phyloP scores from a whole-genome alignment of 2,329 filamentous ascomycete species.

The Blastomyces percursus region DNA sequence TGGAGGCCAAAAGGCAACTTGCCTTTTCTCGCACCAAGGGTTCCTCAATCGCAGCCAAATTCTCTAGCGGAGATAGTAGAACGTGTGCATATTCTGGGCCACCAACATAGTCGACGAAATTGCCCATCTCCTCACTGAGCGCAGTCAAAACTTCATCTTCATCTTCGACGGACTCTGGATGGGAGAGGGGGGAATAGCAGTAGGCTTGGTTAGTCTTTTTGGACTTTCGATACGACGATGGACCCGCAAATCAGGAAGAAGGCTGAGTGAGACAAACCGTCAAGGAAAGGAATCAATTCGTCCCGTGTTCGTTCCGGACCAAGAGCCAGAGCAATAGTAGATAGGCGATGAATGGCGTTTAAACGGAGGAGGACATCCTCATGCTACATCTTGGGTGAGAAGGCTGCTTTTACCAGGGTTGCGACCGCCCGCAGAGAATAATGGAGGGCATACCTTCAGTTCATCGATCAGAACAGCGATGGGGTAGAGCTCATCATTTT shows the following conservation, averaged over 20 bases:
- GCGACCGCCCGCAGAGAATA: not conserved
- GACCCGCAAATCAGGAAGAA: slow-evolving; percentile 3
- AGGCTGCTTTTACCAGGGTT: not conserved
- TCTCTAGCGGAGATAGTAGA: slow-evolving; percentile 91
- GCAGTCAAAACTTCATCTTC: slow-evolving; percentile 97
- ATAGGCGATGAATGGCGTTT: slow-evolving; percentile 96
- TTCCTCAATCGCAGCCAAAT: slow-evolving; percentile 96
- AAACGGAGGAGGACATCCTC: slow-evolving; percentile 96
- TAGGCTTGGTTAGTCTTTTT: not conserved
- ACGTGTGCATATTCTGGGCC: slow-evolving; percentile 90
- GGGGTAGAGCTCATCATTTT: slow-evolving; percentile 98
- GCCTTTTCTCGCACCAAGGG: slow-evolving; percentile 97
- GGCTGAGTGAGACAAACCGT: slow-evolving; percentile 55
- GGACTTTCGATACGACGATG: not conserved
- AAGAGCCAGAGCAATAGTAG: slow-evolving; percentile 92
- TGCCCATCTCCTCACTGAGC: slow-evolving; percentile 89
- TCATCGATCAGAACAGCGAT: slow-evolving; percentile 99
- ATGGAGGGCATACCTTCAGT: slow-evolving; percentile 64
- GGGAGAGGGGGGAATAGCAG: not conserved
- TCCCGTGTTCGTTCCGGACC: slow-evolving; percentile 94
- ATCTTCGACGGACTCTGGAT: slow-evolving; percentile 89
- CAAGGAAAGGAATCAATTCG: slow-evolving; percentile 96
- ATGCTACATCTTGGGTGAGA: slow-evolving; percentile 49
- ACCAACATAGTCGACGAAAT: slow-evolving; percentile 95
- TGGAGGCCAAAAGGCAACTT: slow-evolving; percentile 16